These are phyloP conservation scores for Spencermartinsiella ligniputridi DNA, from an alignment of 1,139 yeast genomes.

Conservation along the genomic window DNA sequence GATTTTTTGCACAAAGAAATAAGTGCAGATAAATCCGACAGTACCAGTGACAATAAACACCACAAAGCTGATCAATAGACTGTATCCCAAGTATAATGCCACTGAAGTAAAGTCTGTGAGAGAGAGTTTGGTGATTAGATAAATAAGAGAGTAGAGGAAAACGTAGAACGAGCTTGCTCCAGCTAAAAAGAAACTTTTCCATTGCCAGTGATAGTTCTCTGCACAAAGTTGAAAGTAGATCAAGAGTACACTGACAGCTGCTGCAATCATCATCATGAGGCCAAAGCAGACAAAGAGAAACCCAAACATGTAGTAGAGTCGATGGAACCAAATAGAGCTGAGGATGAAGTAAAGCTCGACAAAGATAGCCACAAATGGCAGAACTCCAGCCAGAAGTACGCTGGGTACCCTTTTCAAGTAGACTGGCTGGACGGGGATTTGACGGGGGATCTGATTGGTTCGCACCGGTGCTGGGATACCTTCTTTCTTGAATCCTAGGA, in stretches of 20 bases:
- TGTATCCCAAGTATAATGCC: slow-evolving; percentile 82
- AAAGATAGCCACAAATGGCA: slow-evolving; percentile 93
- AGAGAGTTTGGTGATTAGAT: slow-evolving; percentile 45
- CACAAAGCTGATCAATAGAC: slow-evolving; percentile 61
- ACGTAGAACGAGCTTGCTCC: slow-evolving; percentile 88
- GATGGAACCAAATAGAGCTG: slow-evolving; percentile 90
- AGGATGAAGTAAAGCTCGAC: slow-evolving; percentile 88
- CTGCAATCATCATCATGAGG: slow-evolving; percentile 76
- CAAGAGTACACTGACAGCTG: slow-evolving; percentile 74
- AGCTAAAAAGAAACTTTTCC: slow-evolving; percentile 85
- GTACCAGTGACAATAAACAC: slow-evolving; percentile 85
- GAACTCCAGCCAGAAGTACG: slow-evolving; percentile 75
- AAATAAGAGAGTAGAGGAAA: slow-evolving; percentile 72
- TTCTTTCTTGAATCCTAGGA: slow-evolving; percentile 66
- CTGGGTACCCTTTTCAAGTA: slow-evolving; percentile 66
- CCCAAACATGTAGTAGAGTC: slow-evolving; percentile 96
- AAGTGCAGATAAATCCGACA: slow-evolving; percentile 73
- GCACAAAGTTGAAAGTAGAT: slow-evolving; percentile 82
- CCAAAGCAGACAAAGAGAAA: slow-evolving; percentile 84
- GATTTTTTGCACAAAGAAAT: slow-evolving; percentile 72
- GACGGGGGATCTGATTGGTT: slow-evolving; percentile 89
- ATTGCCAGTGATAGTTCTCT: slow-evolving; percentile 96
- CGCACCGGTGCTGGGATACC: slow-evolving; percentile 68
- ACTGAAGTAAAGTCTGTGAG: slow-evolving; percentile 74
- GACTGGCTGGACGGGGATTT: slow-evolving; percentile 88